These are phyloP conservation scores for Cydonia oblonga DNA, from an alignment of 331 rosid species.

Conservation along the genomic window DNA sequence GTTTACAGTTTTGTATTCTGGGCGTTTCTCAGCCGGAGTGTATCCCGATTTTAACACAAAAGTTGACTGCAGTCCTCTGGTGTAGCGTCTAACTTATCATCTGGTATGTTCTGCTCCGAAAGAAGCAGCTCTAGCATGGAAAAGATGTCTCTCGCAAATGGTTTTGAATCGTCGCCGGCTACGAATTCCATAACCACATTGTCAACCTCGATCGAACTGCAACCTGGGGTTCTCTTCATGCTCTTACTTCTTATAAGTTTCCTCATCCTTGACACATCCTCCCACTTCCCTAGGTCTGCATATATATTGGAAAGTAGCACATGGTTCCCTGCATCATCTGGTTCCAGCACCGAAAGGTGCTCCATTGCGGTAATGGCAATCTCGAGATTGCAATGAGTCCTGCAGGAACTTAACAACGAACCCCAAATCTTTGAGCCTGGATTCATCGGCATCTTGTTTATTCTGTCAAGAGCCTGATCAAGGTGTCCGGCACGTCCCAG, in stretches of 20 bases:
- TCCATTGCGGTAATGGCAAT: conserved; percentile 51
- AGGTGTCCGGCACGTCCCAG: conserved; percentile 53
- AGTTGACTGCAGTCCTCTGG: conserved; percentile 11
- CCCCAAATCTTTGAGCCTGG: conserved; percentile 71
- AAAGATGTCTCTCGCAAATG: conserved; percentile 41
- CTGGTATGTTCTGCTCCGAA: conserved; percentile 19
- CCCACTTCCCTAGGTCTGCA: conserved; percentile 63
- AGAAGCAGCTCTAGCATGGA: conserved; percentile 29
- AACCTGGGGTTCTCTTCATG: conserved; percentile 56
- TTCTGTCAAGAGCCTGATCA: conserved; percentile 40
- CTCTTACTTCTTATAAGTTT: conserved; percentile 40
- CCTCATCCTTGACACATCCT: conserved; percentile 47
- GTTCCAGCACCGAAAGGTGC: conserved; percentile 50
- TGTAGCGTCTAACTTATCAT: conserved; percentile 18
- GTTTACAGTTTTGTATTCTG: neutral
- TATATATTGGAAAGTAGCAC: conserved; percentile 57
- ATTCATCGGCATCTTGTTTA: conserved; percentile 52
- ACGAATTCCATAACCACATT: conserved; percentile 50
- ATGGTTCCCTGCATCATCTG: conserved; percentile 65
- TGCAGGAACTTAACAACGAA: conserved; percentile 58
- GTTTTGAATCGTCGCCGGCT: conserved; percentile 39
- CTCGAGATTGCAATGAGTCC: conserved; percentile 50
- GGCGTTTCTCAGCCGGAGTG: neutral
- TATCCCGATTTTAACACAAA: too few species aligned
- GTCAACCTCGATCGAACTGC: conserved; percentile 53